Evolutionary conservation across 208 protist species (phyloP).

Genomic region (Wallacemonas sp.): DNA sequence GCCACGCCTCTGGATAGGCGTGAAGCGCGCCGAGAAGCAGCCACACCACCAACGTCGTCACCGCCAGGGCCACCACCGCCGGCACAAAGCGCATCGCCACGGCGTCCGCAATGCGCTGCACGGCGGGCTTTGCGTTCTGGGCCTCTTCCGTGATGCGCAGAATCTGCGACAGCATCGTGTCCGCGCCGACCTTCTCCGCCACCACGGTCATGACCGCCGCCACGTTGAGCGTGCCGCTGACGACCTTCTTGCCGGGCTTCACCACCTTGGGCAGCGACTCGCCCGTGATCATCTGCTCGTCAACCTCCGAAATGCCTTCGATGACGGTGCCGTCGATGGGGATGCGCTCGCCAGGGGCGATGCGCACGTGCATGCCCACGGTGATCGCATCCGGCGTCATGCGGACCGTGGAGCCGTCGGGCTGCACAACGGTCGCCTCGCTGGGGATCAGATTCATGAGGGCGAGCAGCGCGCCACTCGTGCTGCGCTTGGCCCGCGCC

Average conservation of each 20-base stretch:
- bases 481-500: conserved; percentile 91
- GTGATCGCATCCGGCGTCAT: conserved; percentile 33
- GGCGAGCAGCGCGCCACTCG: conserved; percentile 84
- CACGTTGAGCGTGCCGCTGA: conserved; percentile 83
- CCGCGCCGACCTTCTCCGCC: conserved; percentile 73
- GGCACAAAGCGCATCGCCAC: conserved; percentile 95
- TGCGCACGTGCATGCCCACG: conserved; percentile 73
- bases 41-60: conserved; percentile 93
- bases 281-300: conserved; percentile 96
- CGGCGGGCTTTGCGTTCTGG: conserved; percentile 94
- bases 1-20: conserved; percentile 71
- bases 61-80: conserved; percentile 80
- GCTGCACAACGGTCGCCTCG: conserved; percentile 37
- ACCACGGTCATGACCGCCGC: conserved; percentile 60
- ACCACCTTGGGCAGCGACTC: conserved; percentile 85
- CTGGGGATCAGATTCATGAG: conserved; percentile 86
- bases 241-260: conserved; percentile 47
- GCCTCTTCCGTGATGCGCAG: conserved; percentile 96
- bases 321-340: conserved; percentile 93
- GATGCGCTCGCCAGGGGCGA: conserved; percentile 88
- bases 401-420: conserved; percentile 20
- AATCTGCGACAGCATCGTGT: conserved; percentile 94
- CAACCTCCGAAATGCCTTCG: conserved; percentile 79
- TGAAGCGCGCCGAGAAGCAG: conserved; percentile 57
- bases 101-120: conserved; percentile 92